A percentile compares a stretch with the other conserved stretches of the same genome.
Conservation (phyloP, 2,329 filamentous ascomycete species). For the Cryoendolithus antarcticus region DNA sequence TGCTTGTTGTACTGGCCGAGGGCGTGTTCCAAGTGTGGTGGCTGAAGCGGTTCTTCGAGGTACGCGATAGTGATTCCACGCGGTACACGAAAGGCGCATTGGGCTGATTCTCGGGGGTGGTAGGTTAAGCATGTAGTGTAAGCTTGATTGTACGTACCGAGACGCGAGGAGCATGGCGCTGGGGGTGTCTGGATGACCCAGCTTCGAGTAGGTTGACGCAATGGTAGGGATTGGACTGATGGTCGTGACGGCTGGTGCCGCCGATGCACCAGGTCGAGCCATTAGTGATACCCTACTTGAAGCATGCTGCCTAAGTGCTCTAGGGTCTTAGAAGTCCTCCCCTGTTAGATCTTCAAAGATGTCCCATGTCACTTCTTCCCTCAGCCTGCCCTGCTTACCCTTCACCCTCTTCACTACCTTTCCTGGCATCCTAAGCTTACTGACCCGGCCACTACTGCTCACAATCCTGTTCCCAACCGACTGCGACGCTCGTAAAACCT, state of each 20-base stretch:
- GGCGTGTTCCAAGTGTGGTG: conserved; percentile 99
- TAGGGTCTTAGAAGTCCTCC: conserved; percentile 7
- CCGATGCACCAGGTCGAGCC: no score
- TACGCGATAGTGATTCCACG: conserved; percentile 18
- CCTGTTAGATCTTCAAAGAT: conserved; percentile 19
- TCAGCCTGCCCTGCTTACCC: conserved; percentile 9
- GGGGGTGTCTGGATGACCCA: no score
- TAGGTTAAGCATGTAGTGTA: conserved; percentile 29
- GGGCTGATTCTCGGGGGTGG: conserved; percentile 15
- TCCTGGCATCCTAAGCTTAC: conserved; percentile 3
- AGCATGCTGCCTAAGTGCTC: no score
- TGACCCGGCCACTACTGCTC: background rate
- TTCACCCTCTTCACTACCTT: conserved; percentile 6
- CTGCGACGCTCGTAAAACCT: conserved; percentile 1
- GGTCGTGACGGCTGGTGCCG: no score
- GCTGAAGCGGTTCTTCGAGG: conserved; percentile 69
- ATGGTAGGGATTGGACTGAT: no score
- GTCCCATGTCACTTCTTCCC: conserved; percentile 16
- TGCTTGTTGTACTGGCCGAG: conserved; percentile 76
- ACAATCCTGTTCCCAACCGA: conserved; percentile 1
- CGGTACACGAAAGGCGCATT: conserved; percentile 17
- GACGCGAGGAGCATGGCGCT: no score
- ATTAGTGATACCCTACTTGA: no score
- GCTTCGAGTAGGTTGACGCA: no score
- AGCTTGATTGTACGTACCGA: background rate